Base-by-base conservation (phyloP, 495 filamentous ascomycete genomes). In the Podospora pseudoanserina region DNA sequence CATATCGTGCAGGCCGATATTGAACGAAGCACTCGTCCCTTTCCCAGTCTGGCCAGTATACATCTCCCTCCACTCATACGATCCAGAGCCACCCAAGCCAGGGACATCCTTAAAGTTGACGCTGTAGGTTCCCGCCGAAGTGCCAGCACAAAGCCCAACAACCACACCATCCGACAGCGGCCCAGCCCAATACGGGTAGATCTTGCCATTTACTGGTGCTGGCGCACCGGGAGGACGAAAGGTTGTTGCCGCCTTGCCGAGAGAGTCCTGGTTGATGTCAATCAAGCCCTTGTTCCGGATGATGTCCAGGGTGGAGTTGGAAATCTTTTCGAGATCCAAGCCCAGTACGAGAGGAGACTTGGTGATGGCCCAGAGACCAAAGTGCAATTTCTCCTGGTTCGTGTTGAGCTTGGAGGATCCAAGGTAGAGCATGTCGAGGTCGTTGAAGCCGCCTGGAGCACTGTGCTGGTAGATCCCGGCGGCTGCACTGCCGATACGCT, bases 141-240 rank as follows among this genome's bases (percentile, higher is more conserved):
- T 70, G 59, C 82, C 76, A n/a, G 82, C 80, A 64, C 86, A 87
- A 3, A 88, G 68, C 73, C 86, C 82, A 54, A 88, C 67, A 1
- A 89, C 84, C 65, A 89, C 72, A 3, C 81, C 85, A 39, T 81
- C 81, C 0, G 78, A 69, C 30, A 73, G 65, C 53, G 61, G 67
- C 2, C 72, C 72, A 0, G 70, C 70, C 72, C 72, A 74, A 61
- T 74, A 74, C 3, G 72, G 72, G 30, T 80, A 74, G 1, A 78
- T 83, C 54, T 79, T 74, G 0, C 89, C 89, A 0, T 79, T 81
- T 81, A 86, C 90, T 71, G 85, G 90, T 70, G 88, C 87, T 0
- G 88, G 86, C 3, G 87, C 88, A 61, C 85, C 81, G 0, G 74
- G 79, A 0, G 83, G 76, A 59, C 88, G 84, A 68, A 87, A 92